Evolutionary conservation across 2,329 filamentous ascomycete species (phyloP), one percentile per base, ranked within the genome.

Genomic region (Alternaria viburni): DNA sequence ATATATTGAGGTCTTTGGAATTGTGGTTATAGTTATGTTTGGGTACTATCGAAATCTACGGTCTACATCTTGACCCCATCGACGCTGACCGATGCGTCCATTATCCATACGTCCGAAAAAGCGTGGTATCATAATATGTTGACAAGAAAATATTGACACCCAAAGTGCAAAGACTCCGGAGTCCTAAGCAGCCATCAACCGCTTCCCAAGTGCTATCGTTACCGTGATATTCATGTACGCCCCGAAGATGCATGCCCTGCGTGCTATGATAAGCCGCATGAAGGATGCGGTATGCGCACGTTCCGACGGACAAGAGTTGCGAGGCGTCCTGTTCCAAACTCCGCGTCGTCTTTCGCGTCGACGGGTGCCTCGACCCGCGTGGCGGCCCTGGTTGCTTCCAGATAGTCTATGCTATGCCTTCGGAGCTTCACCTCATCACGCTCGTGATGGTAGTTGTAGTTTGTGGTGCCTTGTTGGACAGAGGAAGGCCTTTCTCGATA

Each of bases 391-490:
- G 46, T 17, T 59, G 11, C 23, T 26, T 50, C 36, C 28, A 26
- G 44, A 19, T 13, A 15, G 13, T 45, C 30, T 5, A 44, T 28
- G 26, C 13, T 7, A 25, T 59, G 45, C 7, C 2, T 28, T 25
- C 3, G 6, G 15, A 13, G 13, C 25, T 59, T 62, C 66, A 72
- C 51, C 66, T 67, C 59, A 59, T 61, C 9, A 59, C 61, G 64
- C 78, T 80, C 8, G 77, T 73, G 26, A 80, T 80, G 2, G 75
- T 79, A 6, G 77, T 79, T 2, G 73, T 78, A 2, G 72, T 77
- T 52, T 67, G 71, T 3, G 69, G 72, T 4, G 68, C 63, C 43
- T 74, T 74, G 21, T 57, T 69, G 6, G 68, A 61, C 13, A 74
- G 21, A 17, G 69, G 67, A 3, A 78, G 54, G 6, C 72, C 78